phyloP scores from a whole-genome alignment of 164 flowering plant species.

The Annona cherimola region DNA sequence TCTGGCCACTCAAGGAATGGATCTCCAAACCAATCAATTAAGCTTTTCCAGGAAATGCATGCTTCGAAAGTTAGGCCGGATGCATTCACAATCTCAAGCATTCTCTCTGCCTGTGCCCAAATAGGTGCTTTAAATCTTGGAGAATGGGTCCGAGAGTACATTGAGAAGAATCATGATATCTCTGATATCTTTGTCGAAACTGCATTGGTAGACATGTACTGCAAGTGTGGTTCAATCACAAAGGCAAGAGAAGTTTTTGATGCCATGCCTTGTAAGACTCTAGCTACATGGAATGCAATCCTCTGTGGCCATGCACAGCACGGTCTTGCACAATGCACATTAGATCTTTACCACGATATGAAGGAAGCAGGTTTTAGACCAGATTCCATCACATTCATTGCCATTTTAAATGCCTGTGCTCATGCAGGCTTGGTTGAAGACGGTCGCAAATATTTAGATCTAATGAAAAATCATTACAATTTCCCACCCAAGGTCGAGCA shows the following conservation, averaged over 20 bases:
- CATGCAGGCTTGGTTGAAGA: conserved; percentile 21
- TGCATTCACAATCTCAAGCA: conserved; percentile 11
- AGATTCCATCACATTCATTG: conserved; percentile 22
- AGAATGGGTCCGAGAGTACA: conserved; percentile 21
- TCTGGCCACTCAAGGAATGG: conserved; percentile 12
- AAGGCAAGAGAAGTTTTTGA: conserved; percentile 8
- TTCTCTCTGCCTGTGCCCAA: conserved; percentile 18
- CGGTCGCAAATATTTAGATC: conserved; percentile 13
- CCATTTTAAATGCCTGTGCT: conserved; percentile 22
- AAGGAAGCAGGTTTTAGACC: conserved; percentile 10
- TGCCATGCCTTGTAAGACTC: conserved; percentile 8
- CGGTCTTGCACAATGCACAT: conserved; percentile 17
- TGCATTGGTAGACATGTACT: conserved; percentile 19
- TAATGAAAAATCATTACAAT: conserved; percentile 11
- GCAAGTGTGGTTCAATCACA: conserved; percentile 21
- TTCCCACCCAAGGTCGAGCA: conserved; percentile 19
- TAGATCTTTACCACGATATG: conserved; percentile 20
- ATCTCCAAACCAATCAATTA: conserved; percentile 9
- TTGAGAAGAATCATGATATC: conserved; percentile 13
- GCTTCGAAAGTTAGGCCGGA: conserved; percentile 9
- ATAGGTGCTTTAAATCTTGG: conserved; percentile 24
- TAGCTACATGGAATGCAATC: conserved; percentile 19
- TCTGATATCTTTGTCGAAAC: conserved; percentile 18
- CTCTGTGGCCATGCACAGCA: conserved; percentile 23
- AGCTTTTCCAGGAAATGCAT: conserved; percentile 15